phyloP scores from a whole-genome alignment of 2,329 filamentous ascomycete genomes.

The Scopulariopsis brevicaulis region DNA sequence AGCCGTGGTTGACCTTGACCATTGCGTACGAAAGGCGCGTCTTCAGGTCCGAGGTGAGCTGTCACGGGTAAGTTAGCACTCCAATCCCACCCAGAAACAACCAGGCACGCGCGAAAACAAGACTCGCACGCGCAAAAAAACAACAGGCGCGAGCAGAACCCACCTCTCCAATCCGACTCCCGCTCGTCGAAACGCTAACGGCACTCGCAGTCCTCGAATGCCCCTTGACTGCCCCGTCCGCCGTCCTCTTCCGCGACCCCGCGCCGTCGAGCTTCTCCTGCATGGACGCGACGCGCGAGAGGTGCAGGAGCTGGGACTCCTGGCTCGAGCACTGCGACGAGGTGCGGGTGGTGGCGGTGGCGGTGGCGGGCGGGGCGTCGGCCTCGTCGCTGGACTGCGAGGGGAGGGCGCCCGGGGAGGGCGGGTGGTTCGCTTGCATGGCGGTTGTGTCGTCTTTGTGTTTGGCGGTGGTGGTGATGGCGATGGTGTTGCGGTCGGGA shows the following conservation, averaged over 20 bases:
- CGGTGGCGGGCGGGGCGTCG: neutral
- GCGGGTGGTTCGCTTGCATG: neutral
- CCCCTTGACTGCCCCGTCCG: constrained; percentile 54
- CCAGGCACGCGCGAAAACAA: no score
- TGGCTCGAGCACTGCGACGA: constrained; percentile 25
- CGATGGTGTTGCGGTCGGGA: neutral
- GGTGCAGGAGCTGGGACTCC: constrained; percentile 37
- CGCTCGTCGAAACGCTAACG: constrained; percentile 45
- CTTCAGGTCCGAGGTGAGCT: constrained; percentile 70
- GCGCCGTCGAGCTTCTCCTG: constrained; percentile 31
- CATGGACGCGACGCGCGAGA: constrained; percentile 38
- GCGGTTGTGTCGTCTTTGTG: neutral
- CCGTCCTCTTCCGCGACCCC: constrained; percentile 57
- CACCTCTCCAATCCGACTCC: constrained; percentile 56
- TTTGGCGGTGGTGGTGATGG: neutral
- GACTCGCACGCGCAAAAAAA: no score
- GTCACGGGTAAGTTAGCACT: constrained; percentile 2
- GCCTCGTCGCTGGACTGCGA: neutral
- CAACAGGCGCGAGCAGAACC: neutral
- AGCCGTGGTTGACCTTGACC: constrained; percentile 84
- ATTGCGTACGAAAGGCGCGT: constrained; percentile 86
- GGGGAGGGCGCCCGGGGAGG: constrained; percentile 1
- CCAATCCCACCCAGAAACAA: neutral
- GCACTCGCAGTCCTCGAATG: constrained; percentile 53
- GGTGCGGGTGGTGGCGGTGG: constrained; percentile 7